Evolutionary conservation across 305 asterid species (phyloP).

Genomic region (Rubia balearica): DNA sequence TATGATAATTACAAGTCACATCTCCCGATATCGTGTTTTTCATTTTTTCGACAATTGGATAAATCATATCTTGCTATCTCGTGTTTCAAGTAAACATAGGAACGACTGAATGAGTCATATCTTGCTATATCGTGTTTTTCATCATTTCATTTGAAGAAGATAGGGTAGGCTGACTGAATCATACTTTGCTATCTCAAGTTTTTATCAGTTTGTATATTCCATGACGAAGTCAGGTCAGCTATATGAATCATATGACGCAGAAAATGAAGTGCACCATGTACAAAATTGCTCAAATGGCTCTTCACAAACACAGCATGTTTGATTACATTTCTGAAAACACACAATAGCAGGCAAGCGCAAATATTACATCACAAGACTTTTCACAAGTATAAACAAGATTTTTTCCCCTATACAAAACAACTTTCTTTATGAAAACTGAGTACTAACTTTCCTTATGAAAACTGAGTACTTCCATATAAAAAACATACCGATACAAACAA

Average conservation of each 20-base stretch:
- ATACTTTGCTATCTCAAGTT: neutral
- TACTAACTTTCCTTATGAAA: neutral
- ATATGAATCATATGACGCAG: neutral
- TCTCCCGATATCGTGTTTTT: too few species aligned
- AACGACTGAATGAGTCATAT: too few species aligned
- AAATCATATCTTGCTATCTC: too few species aligned
- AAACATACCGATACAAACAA: slow-evolving; percentile 9
- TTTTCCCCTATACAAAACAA: slow-evolving; percentile 12
- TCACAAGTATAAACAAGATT: neutral
- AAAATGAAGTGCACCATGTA: neutral
- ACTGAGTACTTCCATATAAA: neutral
- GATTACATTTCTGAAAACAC: neutral
- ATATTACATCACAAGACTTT: slow-evolving; percentile 6
- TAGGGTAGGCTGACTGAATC: too few species aligned
- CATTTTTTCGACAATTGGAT: too few species aligned
- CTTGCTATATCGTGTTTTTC: too few species aligned
- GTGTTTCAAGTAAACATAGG: too few species aligned
- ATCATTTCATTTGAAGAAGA: too few species aligned
- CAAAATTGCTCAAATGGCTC: neutral
- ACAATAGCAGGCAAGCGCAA: neutral
- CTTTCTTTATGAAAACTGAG: too few species aligned
- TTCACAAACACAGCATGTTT: neutral
- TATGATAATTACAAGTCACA: too few species aligned
- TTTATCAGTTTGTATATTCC: neutral
- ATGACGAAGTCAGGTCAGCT: too few species aligned